A percentile compares a stretch with the other conserved stretches of the same genome.
phyloP scores from a whole-genome alignment of 208 protist genomes.

The Novymonas esmeraldas region DNA sequence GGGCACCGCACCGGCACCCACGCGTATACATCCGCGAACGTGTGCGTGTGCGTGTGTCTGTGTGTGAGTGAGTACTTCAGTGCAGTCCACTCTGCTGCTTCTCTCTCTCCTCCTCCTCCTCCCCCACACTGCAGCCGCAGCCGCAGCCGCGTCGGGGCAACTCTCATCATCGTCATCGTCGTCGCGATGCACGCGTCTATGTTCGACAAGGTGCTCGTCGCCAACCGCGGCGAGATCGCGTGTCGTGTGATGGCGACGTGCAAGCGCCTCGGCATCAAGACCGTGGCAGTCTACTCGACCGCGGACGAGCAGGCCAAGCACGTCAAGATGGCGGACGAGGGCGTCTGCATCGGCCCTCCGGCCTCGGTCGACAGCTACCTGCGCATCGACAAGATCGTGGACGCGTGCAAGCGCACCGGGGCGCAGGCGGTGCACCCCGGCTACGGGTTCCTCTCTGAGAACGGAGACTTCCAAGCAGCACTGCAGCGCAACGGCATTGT shows the following conservation, averaged over 20 bases:
- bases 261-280: slow-evolving; percentile 91
- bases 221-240: slow-evolving; percentile 98
- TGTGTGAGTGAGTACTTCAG: not conserved
- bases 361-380: slow-evolving; percentile 89
- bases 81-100: not conserved
- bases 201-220: slow-evolving; percentile 96
- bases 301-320: slow-evolving; percentile 93
- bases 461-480: slow-evolving; percentile 87
- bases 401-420: slow-evolving; percentile 84
- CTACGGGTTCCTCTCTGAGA: slow-evolving; percentile 98
- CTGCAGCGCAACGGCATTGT: slow-evolving; percentile 78
- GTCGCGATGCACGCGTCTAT: slow-evolving; percentile 23
- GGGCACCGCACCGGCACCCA: too few relatives aligned
- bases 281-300: slow-evolving; percentile 96
- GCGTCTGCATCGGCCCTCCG: slow-evolving; percentile 64
- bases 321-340: slow-evolving; percentile 89
- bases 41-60: not conserved
- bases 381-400: slow-evolving; percentile 90
- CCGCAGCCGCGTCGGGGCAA: too few relatives aligned
- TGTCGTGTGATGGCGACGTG: slow-evolving; percentile 95
- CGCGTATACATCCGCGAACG: not conserved
- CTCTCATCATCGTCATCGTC: too few relatives aligned
- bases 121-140: not conserved
- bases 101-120: not conserved
- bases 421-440: slow-evolving; percentile 96